A percentile compares a stretch with the other conserved stretches of the same genome.
Conservation (phyloP, 1,139 yeast genomes). For the Taiozyma onychis region DNA sequence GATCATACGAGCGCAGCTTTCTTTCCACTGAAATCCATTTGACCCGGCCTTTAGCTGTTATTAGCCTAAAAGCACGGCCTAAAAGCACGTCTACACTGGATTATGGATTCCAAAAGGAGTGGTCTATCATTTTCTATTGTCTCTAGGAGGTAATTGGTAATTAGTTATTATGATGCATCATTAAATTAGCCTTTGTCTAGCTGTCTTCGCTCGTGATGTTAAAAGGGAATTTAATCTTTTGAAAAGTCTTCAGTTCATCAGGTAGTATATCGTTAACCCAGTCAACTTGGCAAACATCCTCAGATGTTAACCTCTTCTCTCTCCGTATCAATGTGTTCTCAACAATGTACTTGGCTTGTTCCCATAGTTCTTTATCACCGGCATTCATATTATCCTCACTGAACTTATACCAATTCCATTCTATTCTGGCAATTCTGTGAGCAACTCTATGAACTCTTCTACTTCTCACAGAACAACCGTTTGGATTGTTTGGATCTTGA, state of each 20-base stretch:
- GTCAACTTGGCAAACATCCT: conserved; percentile 30
- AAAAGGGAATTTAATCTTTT: background rate
- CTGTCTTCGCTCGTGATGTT: background rate
- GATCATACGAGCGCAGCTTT: too few species aligned
- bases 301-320: conserved; percentile 41
- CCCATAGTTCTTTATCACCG: conserved; percentile 27
- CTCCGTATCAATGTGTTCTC: conserved; percentile 47
- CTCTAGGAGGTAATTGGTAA: background rate
- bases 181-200: background rate
- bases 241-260: background rate
- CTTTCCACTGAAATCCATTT: too few species aligned
- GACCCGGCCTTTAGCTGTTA: too few species aligned
- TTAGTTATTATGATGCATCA: background rate
- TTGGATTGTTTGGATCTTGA: background rate
- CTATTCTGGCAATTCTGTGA: conserved; percentile 86
- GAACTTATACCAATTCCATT: conserved; percentile 76
- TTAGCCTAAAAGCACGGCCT: too few species aligned
- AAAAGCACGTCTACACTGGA: too few species aligned
- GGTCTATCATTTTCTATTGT: too few species aligned
- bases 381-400: conserved; percentile 24
- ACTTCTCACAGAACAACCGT: conserved; percentile 38
- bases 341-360: conserved; percentile 47
- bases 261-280: conserved; percentile 27
- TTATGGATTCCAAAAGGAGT: too few species aligned
- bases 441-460: conserved; percentile 56